Conservation (phyloP, 2,329 filamentous ascomycete genomes). For the Fusarium sp. region DNA sequence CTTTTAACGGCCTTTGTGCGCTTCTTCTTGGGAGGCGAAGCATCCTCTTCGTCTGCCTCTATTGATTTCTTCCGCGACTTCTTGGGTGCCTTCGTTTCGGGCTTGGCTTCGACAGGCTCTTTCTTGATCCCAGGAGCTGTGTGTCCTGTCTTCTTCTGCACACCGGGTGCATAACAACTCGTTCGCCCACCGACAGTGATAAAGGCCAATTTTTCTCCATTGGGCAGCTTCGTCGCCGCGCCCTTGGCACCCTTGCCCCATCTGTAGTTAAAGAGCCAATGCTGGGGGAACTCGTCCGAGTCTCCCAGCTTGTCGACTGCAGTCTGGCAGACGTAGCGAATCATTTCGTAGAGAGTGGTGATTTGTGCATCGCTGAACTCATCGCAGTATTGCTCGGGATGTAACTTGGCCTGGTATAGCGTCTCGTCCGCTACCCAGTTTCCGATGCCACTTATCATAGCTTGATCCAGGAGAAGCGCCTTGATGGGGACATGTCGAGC, state of each 20-base stretch:
- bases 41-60: conserved; percentile 42
- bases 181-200: conserved; percentile 91
- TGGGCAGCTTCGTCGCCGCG: conserved; percentile 74
- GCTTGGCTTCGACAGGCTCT: conserved; percentile 50
- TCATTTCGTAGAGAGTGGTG: conserved; percentile 74
- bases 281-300: conserved; percentile 82
- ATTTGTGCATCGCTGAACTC: conserved; percentile 80
- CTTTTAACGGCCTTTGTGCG: conserved; percentile 31
- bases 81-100: conserved; percentile 40
- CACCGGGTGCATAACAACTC: conserved; percentile 84
- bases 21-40: conserved; percentile 40
- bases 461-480: conserved; percentile 86
- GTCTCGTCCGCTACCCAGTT: conserved; percentile 99
- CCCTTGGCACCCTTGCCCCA: conserved; percentile 92
- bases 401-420: conserved; percentile 86
- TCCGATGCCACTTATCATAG: conserved; percentile 89
- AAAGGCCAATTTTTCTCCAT: conserved; percentile 85
- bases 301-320: conserved; percentile 84
- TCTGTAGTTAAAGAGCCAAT: conserved; percentile 89
- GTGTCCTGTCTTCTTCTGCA: conserved; percentile 81
- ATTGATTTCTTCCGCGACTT: conserved; percentile 41
- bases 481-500: conserved; percentile 89
- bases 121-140: conserved; percentile 57
- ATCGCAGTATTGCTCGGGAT: conserved; percentile 93
- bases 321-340: conserved; percentile 82